Percentiles rank a stretch among this genome's conserved stretches.
phyloP scores from a whole-genome alignment of 2,329 filamentous ascomycete species.

The Arthrobotrys sinensis region DNA sequence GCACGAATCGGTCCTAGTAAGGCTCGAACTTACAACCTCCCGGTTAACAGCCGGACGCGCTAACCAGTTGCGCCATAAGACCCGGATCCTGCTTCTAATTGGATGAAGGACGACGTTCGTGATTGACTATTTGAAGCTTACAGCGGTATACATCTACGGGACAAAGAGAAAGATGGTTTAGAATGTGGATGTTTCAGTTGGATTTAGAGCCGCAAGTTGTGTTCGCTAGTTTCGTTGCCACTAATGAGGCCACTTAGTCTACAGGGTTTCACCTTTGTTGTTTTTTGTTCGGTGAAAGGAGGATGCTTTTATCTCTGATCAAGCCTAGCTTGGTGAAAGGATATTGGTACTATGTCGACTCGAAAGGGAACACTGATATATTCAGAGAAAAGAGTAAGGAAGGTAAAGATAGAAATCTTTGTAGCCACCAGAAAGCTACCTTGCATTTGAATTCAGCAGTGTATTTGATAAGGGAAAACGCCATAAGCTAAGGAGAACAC shows the following conservation, averaged over 20 bases:
- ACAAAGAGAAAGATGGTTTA: too few relatives aligned
- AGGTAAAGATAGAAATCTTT: background rate
- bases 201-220: background rate
- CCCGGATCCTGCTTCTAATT: conserved; percentile 39
- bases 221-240: too few relatives aligned
- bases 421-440: background rate
- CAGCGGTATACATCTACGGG: background rate
- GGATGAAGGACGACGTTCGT: conserved; percentile 16
- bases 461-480: background rate
- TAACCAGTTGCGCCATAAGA: conserved; percentile 61
- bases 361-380: background rate
- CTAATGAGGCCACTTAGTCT: too few relatives aligned
- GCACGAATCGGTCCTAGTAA: conserved; percentile 56
- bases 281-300: too few relatives aligned
- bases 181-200: background rate
- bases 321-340: background rate
- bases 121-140: background rate
- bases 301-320: background rate
- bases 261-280: too few relatives aligned
- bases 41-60: conserved; percentile 61
- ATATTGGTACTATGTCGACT: background rate
- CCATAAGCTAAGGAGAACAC: conserved; percentile 8
- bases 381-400: background rate
- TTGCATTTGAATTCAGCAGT: background rate
- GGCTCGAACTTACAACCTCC: conserved; percentile 61